Percentiles rank a stretch among this genome's conserved stretches.
Conservation (phyloP, 2,329 filamentous ascomycete species). For the Alternaria longipes region DNA sequence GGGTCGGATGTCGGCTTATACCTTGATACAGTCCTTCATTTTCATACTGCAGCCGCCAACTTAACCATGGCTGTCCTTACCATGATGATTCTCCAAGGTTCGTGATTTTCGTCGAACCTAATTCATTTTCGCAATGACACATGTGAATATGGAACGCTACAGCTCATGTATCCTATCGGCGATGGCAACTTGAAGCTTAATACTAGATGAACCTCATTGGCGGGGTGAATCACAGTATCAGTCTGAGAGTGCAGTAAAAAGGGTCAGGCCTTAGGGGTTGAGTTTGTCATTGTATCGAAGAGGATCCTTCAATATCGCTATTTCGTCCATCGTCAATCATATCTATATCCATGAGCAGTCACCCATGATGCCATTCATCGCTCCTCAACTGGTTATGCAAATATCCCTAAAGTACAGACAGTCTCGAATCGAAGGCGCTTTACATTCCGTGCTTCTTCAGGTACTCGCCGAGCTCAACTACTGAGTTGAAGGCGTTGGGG, state of each 20-base stretch:
- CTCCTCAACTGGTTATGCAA: conserved; percentile 44
- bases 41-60: background rate
- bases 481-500: conserved; percentile 78
- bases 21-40: background rate
- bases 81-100: background rate
- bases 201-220: background rate
- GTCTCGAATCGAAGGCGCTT: conserved; percentile 18
- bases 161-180: background rate
- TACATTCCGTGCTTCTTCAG: conserved; percentile 82
- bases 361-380: conserved; percentile 15
- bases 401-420: conserved; percentile 50
- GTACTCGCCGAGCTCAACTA: conserved; percentile 88
- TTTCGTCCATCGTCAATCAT: conserved; percentile 19
- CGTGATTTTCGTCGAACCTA: background rate
- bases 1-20: background rate
- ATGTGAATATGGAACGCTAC: background rate
- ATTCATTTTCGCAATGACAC: background rate
- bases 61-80: background rate
- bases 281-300: conserved; percentile 25
- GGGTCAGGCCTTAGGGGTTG: conserved; percentile 6
- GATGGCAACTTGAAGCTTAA: background rate
- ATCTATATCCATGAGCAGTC: conserved; percentile 17
- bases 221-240: background rate
- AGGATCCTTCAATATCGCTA: conserved; percentile 18
- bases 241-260: background rate